Percentiles rank a stretch among this genome's conserved stretches.
These are phyloP conservation scores for Aspergillus pseudoviridinutans DNA, from an alignment of 2,329 filamentous ascomycete species.

Conservation along the genomic window DNA sequence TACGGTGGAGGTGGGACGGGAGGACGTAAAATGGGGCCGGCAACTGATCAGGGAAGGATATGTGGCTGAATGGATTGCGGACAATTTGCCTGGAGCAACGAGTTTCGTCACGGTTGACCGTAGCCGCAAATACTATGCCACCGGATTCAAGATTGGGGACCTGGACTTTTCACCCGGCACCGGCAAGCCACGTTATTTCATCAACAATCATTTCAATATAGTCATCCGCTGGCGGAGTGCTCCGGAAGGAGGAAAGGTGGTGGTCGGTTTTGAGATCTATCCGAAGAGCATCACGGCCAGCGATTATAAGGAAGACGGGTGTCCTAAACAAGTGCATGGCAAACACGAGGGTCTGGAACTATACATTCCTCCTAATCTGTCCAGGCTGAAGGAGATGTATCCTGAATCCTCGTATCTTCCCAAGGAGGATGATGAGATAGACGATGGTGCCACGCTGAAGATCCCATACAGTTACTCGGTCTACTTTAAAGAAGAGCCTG, in stretches of 20 bases:
- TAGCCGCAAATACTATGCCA: conserved; percentile 79
- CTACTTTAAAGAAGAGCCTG: conserved; percentile 79
- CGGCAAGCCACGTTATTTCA: conserved; percentile 63
- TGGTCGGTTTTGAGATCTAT: conserved; percentile 88
- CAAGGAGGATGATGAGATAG: conserved; percentile 53
- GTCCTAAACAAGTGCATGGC: conserved; percentile 63
- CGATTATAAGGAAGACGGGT: conserved; percentile 60
- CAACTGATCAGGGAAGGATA: conserved; percentile 74
- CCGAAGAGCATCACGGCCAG: conserved; percentile 71
- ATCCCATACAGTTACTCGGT: conserved; percentile 88
- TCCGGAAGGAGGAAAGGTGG: conserved; percentile 68
- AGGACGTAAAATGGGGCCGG: conserved; percentile 63
- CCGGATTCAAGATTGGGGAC: conserved; percentile 84
- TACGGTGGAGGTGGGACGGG: conserved; percentile 60
- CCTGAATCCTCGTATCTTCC: conserved; percentile 58
- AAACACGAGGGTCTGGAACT: conserved; percentile 65
- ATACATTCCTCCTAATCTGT: conserved; percentile 61
- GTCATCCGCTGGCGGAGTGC: conserved; percentile 74
- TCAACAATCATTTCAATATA: conserved; percentile 86
- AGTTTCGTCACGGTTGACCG: conserved; percentile 85
- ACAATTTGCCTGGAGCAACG: conserved; percentile 84
- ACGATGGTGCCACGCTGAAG: conserved; percentile 62
- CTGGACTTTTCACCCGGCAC: conserved; percentile 60
- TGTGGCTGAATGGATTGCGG: conserved; percentile 89
- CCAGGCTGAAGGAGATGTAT: conserved; percentile 52